Base-by-base conservation (phyloP, 2,329 filamentous ascomycete genomes). In the Coleophoma cylindrospora region DNA sequence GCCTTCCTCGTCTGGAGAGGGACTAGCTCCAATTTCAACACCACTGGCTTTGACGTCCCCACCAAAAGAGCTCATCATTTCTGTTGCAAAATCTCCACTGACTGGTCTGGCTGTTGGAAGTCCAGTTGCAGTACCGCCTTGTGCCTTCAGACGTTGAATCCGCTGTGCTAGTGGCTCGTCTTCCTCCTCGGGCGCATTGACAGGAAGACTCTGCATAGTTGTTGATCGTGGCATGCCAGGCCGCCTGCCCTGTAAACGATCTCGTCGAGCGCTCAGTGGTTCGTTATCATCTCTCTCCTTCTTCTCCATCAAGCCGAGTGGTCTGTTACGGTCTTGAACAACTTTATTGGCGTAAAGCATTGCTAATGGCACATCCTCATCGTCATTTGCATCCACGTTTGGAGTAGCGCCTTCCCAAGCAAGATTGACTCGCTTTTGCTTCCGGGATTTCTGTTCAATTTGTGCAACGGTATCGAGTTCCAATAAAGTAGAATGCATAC, bases 261-360 rank as follows among this genome's bases (percentile, higher is more conserved):
- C 61, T 52, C 63, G 52, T 46, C 65, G 59, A 21, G 54, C 50
- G 45, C 60, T 64, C 3, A 67, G 60, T 0, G 94, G 91, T 65
- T 97, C 94, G 49, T 91, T 94, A 61, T 99, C 94, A 65, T 99
- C 94, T 57, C 94, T 72, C 52, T 95, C 86, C 43, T 89, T 83
- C 60, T 82, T 83, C 64, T 95, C 87, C 74, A 94, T 84, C 50
- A 94, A 68, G 4, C 89, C 89, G 5, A 90, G 66, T 0, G 88
- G 87, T 11, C 83, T 70, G 68, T 83, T 77, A 55, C 84, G 62
- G 69, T 80, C 77, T 50, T 75, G 68, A 53, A 41, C 22, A 1
- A 50, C 44, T 40, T 71, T 72, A 27, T 79, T 74, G 55, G 86
- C 83, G 59, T 81, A 89, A 14, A 99, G 76, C 57, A 97, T 75